Conservation (phyloP, 2,329 filamentous ascomycete species). For the Pseudonectria foliicola region DNA sequence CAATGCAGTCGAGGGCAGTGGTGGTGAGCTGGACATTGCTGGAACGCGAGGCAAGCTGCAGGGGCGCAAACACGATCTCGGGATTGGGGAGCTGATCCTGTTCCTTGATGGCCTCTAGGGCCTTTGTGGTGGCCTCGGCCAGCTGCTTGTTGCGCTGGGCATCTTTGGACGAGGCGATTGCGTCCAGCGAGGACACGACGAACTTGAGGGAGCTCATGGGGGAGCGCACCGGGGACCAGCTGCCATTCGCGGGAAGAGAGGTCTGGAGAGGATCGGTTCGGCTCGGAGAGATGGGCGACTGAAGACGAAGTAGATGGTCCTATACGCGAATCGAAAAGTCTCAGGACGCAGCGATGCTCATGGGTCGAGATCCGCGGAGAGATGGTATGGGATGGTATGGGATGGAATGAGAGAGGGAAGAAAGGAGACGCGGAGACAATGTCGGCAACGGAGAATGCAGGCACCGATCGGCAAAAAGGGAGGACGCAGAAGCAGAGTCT, state of each 20-base stretch:
- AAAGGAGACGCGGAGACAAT: slow-evolving; percentile 7
- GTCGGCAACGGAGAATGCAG: slow-evolving; percentile 5
- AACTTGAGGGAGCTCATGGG: slow-evolving; percentile 93
- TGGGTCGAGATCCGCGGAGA: slow-evolving; percentile 3
- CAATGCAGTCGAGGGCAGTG: slow-evolving; percentile 91
- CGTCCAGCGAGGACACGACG: slow-evolving; percentile 86
- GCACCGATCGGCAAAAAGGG: slow-evolving; percentile 3
- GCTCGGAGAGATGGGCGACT: background rate
- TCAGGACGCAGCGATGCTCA: too few relatives aligned
- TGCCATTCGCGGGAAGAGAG: slow-evolving; percentile 35
- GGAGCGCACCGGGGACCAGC: slow-evolving; percentile 36
- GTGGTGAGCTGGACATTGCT: slow-evolving; percentile 80
- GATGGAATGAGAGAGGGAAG: slow-evolving; percentile 5
- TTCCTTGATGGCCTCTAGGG: slow-evolving; percentile 79
- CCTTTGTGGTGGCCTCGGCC: slow-evolving; percentile 71
- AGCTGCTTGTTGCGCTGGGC: slow-evolving; percentile 80
- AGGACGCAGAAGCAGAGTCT: slow-evolving; percentile 4
- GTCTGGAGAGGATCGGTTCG: background rate
- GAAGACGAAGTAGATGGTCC: slow-evolving; percentile 1
- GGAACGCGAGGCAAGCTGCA: slow-evolving; percentile 84
- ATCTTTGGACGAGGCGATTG: slow-evolving; percentile 86
- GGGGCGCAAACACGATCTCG: slow-evolving; percentile 82
- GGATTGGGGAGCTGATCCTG: slow-evolving; percentile 80
- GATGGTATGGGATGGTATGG: slow-evolving; percentile 7
- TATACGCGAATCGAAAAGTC: background rate